Base-by-base conservation (phyloP, 225 moss, liverwort and hornwort genomes). In the Takakia lepidozioides region DNA sequence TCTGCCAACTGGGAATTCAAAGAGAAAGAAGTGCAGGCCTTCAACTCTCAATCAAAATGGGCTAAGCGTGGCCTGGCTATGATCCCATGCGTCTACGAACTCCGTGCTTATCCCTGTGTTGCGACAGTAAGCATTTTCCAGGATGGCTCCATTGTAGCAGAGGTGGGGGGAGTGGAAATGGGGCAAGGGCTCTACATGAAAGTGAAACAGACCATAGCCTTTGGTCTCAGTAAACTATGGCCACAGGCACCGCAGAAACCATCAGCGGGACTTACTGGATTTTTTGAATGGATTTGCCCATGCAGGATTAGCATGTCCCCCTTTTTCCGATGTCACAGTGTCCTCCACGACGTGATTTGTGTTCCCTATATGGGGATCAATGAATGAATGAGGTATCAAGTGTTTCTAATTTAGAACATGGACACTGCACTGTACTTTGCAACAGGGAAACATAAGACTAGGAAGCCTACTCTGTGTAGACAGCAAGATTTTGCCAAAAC, bases 151-250 rank as follows among this genome's bases (percentile, higher is more conserved):
- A 65, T 92, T 17, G 76, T 55, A 23, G 60, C 76, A 18, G 87
- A 84, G 58, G 79, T 74, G 8, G 54, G 76, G 3, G 92, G 92
- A 13, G 68, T 84, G 44, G 92, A 92, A 59, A 55, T 92, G 47
- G 92, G 87, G 0, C 92, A 92, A 65, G 92, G 87, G 3, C 54
- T 92, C 36, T 66, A 75, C 43, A 92, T 84, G 5, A 92, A 92
- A 64, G 84, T 84, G 10, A 64, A 60, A 15, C 92, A 87, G 65
- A 77, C 84, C 3, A 75, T 79, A 29, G 67, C 76, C 7, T 80
- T 65, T 51, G 66, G 74, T 17, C 67, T 92, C 0, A 64, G 38
- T 63, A 70, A 74, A 46, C 49, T 92, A 17, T 87, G 84, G 59
- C 58, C 75, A 0, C 52, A 58, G 87, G 74, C 42, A 19, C 11